Evolutionary conservation across 176 grass and related monocot species (phyloP).

Genomic region (Avena eriantha): DNA sequence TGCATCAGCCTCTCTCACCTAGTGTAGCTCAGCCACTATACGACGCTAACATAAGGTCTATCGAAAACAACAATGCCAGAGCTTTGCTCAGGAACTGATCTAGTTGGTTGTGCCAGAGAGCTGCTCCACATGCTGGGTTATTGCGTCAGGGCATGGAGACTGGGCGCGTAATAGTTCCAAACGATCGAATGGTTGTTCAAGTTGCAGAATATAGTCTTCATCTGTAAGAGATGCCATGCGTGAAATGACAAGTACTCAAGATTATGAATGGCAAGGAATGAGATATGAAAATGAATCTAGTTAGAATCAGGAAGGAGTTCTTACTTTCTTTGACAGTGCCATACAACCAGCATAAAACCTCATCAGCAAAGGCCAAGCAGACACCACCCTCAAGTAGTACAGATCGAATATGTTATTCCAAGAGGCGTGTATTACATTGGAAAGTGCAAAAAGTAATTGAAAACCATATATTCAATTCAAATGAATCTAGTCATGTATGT

Average conservation of each 20-base stretch:
- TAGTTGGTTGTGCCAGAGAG: constrained; percentile 49
- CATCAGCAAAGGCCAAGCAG: constrained; percentile 89
- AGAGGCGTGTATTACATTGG: neutral
- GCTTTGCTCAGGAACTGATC: constrained; percentile 31
- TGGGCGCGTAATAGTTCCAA: constrained; percentile 78
- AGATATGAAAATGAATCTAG: constrained; percentile 22
- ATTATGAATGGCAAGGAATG: neutral
- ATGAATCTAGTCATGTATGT: neutral
- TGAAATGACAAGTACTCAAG: neutral
- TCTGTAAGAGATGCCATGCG: constrained; percentile 47
- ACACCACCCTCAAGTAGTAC: constrained; percentile 70
- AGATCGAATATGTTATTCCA: constrained; percentile 24
- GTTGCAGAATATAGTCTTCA: constrained; percentile 92
- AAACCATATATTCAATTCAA: constrained; percentile 22
- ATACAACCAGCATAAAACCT: constrained; percentile 96
- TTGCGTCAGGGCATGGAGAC: constrained; percentile 70
- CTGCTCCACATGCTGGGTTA: constrained; percentile 68
- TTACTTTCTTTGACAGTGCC: constrained; percentile 96
- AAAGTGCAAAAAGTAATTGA: neutral
- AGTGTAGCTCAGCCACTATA: constrained; percentile 20
- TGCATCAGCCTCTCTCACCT: neutral
- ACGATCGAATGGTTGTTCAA: constrained; percentile 78
- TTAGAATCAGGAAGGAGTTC: constrained; percentile 35
- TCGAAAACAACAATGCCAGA: neutral
- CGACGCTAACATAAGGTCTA: neutral